phyloP scores from a whole-genome alignment of 106 monocot species.

The Phalaenopsis equestris region DNA sequence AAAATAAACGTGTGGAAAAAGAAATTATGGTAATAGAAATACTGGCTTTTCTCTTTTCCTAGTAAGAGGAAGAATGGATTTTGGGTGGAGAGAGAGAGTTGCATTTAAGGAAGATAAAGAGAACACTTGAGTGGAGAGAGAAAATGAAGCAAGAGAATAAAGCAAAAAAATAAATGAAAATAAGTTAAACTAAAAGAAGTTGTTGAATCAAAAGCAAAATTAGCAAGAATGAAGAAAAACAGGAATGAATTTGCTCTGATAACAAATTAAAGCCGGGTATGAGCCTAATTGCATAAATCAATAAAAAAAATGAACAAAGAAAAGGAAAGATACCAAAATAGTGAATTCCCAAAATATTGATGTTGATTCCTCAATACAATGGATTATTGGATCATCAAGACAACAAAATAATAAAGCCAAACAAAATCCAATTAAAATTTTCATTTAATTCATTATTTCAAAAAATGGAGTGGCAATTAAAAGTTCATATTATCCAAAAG shows the following conservation, averaged over 20 bases:
- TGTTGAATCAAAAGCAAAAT: background rate
- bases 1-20: no score
- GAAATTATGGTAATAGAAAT: no score
- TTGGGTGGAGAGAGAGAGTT: background rate
- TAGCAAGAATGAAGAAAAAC: background rate
- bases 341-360: background rate
- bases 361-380: background rate
- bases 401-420: background rate
- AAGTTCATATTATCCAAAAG: background rate
- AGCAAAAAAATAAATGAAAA: background rate
- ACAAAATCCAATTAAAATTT: background rate
- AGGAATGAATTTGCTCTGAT: background rate
- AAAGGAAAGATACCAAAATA: background rate
- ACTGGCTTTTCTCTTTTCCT: no score
- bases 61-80: no score
- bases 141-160: background rate
- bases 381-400: background rate
- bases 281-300: background rate
- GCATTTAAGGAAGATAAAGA: background rate
- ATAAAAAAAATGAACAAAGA: background rate
- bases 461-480: background rate
- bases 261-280: background rate
- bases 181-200: background rate
- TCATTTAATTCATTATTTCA: background rate
- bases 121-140: background rate